Percentiles rank a stretch among this genome's conserved stretches.
Conservation (phyloP, 2,329 filamentous ascomycete genomes). For the Acrocalymma vagum region DNA sequence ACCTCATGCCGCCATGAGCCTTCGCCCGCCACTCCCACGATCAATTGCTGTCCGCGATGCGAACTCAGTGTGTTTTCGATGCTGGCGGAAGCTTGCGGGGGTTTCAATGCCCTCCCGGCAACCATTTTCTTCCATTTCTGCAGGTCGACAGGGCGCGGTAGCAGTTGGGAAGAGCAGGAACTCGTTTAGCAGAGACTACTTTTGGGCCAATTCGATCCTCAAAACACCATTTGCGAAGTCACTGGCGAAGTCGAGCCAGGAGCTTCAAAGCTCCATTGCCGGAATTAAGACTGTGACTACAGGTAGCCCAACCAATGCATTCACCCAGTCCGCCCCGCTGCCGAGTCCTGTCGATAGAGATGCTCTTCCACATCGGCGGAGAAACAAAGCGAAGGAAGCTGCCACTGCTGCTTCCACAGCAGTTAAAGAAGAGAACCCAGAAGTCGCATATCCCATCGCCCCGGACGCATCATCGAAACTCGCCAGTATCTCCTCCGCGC, state of each 20-base stretch:
- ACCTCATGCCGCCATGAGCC: conserved; percentile 45
- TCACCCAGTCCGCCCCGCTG: no score
- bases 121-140: conserved; percentile 35
- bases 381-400: conserved; percentile 38
- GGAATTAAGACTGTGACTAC: conserved; percentile 14
- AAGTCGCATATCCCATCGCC: conserved; percentile 49
- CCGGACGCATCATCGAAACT: conserved; percentile 69
- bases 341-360: conserved; percentile 26
- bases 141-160: conserved; percentile 37
- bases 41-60: conserved; percentile 37
- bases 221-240: conserved; percentile 39
- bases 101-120: conserved; percentile 29
- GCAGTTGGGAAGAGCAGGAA: conserved; percentile 37
- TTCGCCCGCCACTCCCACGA: conserved; percentile 42
- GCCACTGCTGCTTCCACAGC: conserved; percentile 9
- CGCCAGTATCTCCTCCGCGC: conserved; percentile 63
- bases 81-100: conserved; percentile 39
- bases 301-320: no score
- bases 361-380: conserved; percentile 44
- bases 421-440: conserved; percentile 17
- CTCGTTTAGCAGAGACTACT: conserved; percentile 48
- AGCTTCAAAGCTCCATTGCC: conserved; percentile 41
- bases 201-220: conserved; percentile 46
- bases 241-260: conserved; percentile 28
- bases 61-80: conserved; percentile 41